phyloP scores from a whole-genome alignment of 2,329 filamentous ascomycete species.

The Diaporthe amygdali region DNA sequence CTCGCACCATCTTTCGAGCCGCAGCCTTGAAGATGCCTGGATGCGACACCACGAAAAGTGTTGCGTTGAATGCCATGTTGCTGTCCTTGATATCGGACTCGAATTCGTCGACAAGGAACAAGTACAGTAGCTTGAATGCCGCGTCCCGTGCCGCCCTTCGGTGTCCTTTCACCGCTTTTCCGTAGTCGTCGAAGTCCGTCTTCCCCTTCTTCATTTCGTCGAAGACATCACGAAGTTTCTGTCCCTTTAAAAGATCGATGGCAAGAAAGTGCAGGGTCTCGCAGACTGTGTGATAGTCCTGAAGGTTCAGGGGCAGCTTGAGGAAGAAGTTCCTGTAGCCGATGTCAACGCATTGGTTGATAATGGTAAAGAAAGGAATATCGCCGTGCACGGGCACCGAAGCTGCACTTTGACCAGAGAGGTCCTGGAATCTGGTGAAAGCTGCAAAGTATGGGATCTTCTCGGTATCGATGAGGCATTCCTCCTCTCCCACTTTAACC shows the following conservation, averaged over 20 bases:
- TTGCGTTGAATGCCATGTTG: not conserved
- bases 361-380: not conserved
- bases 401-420: not conserved
- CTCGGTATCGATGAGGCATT: not conserved
- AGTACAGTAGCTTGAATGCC: not conserved
- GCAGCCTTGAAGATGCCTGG: not conserved
- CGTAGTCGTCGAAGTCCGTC: not conserved
- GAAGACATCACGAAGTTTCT: not conserved
- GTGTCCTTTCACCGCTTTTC: not conserved
- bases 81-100: not conserved
- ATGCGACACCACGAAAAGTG: not conserved
- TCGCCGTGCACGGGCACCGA: not conserved
- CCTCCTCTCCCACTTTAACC: not conserved
- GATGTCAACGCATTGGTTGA: not conserved
- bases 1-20: not conserved
- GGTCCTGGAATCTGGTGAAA: not conserved
- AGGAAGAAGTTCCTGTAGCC: not conserved
- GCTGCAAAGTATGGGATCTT: not conserved
- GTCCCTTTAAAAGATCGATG: not conserved
- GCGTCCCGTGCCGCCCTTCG: not conserved
- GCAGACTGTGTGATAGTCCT: not conserved
- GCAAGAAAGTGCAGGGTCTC: not conserved
- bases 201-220: not conserved
- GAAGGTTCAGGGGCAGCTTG: not conserved
- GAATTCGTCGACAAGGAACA: not conserved